phyloP scores from a whole-genome alignment of 2,329 filamentous ascomycete genomes.

The Diaporthe nobilis region DNA sequence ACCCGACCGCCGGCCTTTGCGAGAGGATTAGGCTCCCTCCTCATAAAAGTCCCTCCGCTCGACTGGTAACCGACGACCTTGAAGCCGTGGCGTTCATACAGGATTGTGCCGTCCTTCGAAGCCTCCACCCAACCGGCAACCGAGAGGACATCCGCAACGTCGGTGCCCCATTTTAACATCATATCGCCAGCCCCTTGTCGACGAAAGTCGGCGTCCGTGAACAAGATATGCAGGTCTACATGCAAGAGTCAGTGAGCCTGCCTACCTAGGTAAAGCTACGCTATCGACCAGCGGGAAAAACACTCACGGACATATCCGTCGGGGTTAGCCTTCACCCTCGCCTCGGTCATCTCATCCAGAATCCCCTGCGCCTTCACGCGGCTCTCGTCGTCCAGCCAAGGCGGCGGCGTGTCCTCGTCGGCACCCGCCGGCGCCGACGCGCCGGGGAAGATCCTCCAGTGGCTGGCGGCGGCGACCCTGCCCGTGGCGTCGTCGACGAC shows the following conservation, averaged over 20 bases:
- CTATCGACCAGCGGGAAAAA: neutral
- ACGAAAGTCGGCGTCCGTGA: conserved; percentile 56
- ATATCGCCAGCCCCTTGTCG: conserved; percentile 53
- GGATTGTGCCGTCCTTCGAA: conserved; percentile 48
- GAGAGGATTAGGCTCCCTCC: neutral
- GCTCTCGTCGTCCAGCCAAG: conserved; percentile 52
- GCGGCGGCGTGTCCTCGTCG: conserved; percentile 42
- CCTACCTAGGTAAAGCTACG: accelerated
- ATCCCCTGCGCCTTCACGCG: conserved; percentile 51
- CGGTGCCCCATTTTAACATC: conserved; percentile 53
- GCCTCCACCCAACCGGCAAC: conserved; percentile 56
- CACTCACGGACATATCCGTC: conserved; percentile 22
- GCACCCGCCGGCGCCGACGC: conserved; percentile 40
- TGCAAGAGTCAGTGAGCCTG: neutral
- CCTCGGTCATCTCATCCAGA: conserved; percentile 50
- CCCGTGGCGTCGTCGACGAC: conserved; percentile 52
- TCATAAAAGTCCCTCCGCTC: conserved; percentile 1
- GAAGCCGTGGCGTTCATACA: conserved; percentile 42
- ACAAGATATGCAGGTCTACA: conserved; percentile 46
- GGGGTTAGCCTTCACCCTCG: conserved; percentile 50
- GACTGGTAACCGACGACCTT: neutral
- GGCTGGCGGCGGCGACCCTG: conserved; percentile 52
- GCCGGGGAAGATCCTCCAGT: conserved; percentile 53
- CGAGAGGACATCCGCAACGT: conserved; percentile 54
- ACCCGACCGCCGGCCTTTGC: neutral